Conservation (phyloP, 2,329 filamentous ascomycete species). For the Hirsutella thompsonii region DNA sequence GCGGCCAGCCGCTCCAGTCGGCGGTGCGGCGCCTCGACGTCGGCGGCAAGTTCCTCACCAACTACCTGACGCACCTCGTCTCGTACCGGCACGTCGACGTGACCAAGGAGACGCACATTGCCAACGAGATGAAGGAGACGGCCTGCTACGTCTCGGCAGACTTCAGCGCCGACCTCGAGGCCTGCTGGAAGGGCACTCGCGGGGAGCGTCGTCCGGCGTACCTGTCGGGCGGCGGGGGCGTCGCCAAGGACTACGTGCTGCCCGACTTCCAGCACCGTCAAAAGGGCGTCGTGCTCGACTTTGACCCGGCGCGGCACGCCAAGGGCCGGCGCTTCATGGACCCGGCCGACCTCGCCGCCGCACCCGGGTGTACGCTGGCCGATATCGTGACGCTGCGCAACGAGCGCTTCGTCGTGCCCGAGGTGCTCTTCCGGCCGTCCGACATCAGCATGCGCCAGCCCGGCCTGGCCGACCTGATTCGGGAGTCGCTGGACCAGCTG, state of each 20-base stretch:
- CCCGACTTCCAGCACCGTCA: slow-evolving; percentile 57
- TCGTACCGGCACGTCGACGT: slow-evolving; percentile 91
- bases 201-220: slow-evolving; percentile 41
- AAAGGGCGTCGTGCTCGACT: slow-evolving; percentile 61
- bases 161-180: slow-evolving; percentile 67
- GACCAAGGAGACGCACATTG: slow-evolving; percentile 83
- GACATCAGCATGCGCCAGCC: slow-evolving; percentile 78
- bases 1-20: slow-evolving; percentile 66
- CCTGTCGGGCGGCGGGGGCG: slow-evolving; percentile 36
- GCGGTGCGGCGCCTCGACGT: slow-evolving; percentile 78
- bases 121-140: slow-evolving; percentile 92
- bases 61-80: slow-evolving; percentile 79
- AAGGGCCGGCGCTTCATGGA: slow-evolving; percentile 27
- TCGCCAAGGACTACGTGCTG: slow-evolving; percentile 84
- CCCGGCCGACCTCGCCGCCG: slow-evolving; percentile 11
- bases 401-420: slow-evolving; percentile 82
- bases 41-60: slow-evolving; percentile 86
- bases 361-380: slow-evolving; percentile 38
- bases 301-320: slow-evolving; percentile 54
- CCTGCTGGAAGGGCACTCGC: slow-evolving; percentile 66
- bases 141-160: slow-evolving; percentile 72
- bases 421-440: slow-evolving; percentile 74
- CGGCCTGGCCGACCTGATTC: slow-evolving; percentile 69
- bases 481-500: slow-evolving; percentile 62
- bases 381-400: slow-evolving; percentile 81